Conservation (phyloP, 2,329 filamentous ascomycete species). For the Trichoderma cornu-damae region DNA sequence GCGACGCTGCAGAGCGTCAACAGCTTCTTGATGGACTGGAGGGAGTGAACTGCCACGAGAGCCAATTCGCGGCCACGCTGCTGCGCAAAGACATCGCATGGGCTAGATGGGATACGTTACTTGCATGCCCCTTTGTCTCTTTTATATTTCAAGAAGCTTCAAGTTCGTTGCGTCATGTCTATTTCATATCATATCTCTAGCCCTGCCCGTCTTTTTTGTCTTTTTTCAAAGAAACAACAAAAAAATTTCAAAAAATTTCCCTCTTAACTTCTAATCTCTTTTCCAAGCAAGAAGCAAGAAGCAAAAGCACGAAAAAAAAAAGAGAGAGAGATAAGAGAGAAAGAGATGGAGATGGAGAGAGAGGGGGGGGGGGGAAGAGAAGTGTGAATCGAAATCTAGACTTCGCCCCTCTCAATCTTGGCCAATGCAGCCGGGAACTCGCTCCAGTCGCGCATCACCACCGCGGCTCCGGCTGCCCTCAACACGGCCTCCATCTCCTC, state of each 20-base stretch:
- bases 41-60: no score
- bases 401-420: slow-evolving; percentile 41
- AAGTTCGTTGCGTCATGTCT: slow-evolving; percentile 15
- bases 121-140: background rate
- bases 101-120: background rate
- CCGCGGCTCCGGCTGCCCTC: slow-evolving; percentile 54
- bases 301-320: background rate
- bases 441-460: slow-evolving; percentile 57
- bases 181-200: slow-evolving; percentile 19
- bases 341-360: no score
- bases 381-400: no score
- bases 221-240: background rate
- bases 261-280: background rate
- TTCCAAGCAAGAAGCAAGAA: background rate
- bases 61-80: no score
- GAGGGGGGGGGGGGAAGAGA: no score
- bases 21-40: slow-evolving; percentile 70
- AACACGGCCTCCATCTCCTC: slow-evolving; percentile 61
- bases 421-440: slow-evolving; percentile 48
- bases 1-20: slow-evolving; percentile 88
- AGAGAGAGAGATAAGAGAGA: no score
- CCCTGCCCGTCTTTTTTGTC: slow-evolving; percentile 17
- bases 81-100: background rate
- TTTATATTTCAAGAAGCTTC: background rate
- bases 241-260: background rate